Evolutionary conservation across 495 filamentous ascomycete genomes (phyloP).

Genomic region (Neurospora sp.): DNA sequence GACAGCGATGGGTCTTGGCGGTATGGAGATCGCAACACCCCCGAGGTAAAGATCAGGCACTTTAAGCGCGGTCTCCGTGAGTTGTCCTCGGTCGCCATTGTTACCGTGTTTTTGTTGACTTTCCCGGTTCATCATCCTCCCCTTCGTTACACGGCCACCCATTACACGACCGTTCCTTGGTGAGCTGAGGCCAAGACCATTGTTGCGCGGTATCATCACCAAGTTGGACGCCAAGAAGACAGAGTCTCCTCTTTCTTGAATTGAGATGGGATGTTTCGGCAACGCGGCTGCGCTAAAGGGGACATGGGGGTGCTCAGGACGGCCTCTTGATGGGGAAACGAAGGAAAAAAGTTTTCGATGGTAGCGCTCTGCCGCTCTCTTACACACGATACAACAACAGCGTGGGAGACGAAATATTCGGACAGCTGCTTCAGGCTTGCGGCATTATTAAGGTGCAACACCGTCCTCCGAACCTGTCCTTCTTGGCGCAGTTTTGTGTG

Average conservation of each 20-base stretch:
- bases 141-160: neutral
- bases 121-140: neutral
- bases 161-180: neutral
- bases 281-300: neutral
- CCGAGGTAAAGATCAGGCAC: neutral
- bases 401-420: neutral
- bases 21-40: neutral
- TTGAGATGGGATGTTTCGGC: neutral
- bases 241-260: neutral
- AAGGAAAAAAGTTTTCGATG: neutral
- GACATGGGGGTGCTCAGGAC: neutral
- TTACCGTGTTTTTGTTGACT: neutral
- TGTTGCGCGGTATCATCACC: neutral
- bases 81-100: neutral
- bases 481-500: neutral
- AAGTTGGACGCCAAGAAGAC: neutral
- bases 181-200: neutral
- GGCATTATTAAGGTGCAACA: neutral
- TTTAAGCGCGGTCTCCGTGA: neutral
- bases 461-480: neutral
- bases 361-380: neutral
- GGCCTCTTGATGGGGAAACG: neutral
- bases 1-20: neutral
- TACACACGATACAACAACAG: neutral
- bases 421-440: neutral